A percentile compares a stretch with the other conserved stretches of the same genome.
Evolutionary conservation across 495 filamentous ascomycete species (phyloP).

Genomic region (Margaritispora aquatica): DNA sequence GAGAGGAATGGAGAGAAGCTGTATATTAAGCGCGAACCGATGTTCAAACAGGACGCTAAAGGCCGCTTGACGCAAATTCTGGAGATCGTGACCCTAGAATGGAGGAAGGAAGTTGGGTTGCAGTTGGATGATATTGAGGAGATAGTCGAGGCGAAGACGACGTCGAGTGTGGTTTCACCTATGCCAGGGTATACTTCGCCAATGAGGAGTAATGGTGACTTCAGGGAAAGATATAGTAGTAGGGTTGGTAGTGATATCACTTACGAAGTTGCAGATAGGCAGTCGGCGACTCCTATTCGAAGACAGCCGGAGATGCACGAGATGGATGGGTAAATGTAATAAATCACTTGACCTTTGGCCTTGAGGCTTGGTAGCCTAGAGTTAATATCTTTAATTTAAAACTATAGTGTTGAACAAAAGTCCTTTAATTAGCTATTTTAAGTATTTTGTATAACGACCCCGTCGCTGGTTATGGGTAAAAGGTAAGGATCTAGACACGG

Average conservation of each 20-base stretch:
- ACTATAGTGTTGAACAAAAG: no score
- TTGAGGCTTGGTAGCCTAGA: not conserved
- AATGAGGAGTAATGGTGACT: not conserved
- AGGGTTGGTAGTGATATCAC: not conserved
- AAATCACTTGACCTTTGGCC: not conserved
- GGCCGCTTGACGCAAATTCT: slow-evolving; percentile 9
- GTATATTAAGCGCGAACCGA: slow-evolving; percentile 6
- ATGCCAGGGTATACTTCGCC: not conserved
- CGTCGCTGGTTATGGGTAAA: no score
- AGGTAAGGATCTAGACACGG: no score
- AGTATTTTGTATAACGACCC: no score
- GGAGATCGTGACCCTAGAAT: slow-evolving; percentile 8
- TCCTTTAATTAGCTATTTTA: no score
- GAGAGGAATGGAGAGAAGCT: not conserved
- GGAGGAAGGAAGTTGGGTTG: slow-evolving; percentile 6
- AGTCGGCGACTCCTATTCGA: not conserved
- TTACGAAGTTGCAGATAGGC: not conserved
- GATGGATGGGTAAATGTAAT: not conserved
- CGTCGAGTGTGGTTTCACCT: not conserved
- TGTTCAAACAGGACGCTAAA: slow-evolving; percentile 3
- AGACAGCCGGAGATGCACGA: not conserved
- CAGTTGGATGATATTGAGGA: slow-evolving; percentile 5
- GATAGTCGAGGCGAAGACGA: not conserved
- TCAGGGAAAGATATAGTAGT: not conserved
- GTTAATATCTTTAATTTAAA: no score